A percentile compares a stretch with the other conserved stretches of the same genome.
Evolutionary conservation across 495 filamentous ascomycete genomes (phyloP).

Genomic region (Penicillium canariense): DNA sequence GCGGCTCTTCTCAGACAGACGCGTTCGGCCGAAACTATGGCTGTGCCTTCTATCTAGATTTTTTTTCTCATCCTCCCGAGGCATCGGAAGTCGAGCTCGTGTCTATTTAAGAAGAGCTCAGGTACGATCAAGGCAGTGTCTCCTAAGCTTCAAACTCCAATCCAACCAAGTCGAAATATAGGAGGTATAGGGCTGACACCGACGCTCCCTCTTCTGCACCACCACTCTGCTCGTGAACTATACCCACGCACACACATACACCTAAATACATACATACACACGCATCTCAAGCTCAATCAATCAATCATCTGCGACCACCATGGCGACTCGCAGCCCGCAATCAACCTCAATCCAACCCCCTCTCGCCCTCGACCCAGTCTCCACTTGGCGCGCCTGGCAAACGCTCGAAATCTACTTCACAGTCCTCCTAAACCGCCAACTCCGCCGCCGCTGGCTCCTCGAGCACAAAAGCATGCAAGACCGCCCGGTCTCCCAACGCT

Average conservation of each 20-base stretch:
- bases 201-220: no score
- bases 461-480: slow-evolving; percentile 23
- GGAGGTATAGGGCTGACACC: no score
- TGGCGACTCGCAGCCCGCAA: neutral
- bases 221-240: no score
- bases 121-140: no score
- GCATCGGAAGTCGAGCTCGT: neutral
- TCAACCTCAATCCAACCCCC: neutral
- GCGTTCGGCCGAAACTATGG: neutral
- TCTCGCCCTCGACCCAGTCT: slow-evolving; percentile 19
- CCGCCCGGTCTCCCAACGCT: slow-evolving; percentile 14
- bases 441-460: slow-evolving; percentile 25
- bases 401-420: slow-evolving; percentile 24
- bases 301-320: neutral
- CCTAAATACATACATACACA: no score
- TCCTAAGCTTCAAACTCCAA: no score
- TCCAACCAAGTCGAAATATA: no score
- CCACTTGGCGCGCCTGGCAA: slow-evolving; percentile 29
- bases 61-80: no score
- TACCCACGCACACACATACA: no score
- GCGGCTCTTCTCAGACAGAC: neutral
- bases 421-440: slow-evolving; percentile 26
- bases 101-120: neutral
- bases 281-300: neutral
- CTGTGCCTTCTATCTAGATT: neutral